Conservation (phyloP, 345 rosid genomes). For the Erodium maritimum region DNA sequence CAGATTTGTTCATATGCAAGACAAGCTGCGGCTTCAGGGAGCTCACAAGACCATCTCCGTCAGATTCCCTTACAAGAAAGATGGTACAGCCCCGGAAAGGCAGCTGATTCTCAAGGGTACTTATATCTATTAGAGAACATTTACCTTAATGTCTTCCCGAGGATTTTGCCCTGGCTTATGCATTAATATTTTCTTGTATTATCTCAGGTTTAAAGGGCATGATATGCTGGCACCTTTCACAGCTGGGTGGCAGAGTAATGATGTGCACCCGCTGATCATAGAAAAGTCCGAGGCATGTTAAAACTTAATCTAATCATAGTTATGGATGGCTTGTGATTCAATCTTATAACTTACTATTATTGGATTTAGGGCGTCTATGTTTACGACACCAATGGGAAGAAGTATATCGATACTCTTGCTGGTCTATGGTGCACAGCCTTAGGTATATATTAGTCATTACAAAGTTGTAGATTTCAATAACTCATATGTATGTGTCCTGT, state of each 20-base stretch:
- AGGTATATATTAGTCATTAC: slow-evolving; percentile 27
- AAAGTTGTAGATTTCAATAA: background rate
- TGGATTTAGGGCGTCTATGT: slow-evolving; percentile 68
- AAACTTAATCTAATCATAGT: background rate
- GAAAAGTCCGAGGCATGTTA: slow-evolving; percentile 64
- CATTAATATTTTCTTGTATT: background rate
- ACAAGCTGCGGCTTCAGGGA: slow-evolving; percentile 25
- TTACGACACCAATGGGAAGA: slow-evolving; percentile 61
- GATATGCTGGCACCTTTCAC: slow-evolving; percentile 98
- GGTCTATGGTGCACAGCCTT: slow-evolving; percentile 97
- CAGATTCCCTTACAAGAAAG: slow-evolving; percentile 25
- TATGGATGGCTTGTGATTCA: background rate
- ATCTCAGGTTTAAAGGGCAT: slow-evolving; percentile 71
- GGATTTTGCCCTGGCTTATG: background rate
- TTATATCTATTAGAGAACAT: background rate
- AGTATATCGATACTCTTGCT: slow-evolving; percentile 92
- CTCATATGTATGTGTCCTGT: background rate
- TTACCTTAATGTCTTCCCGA: background rate
- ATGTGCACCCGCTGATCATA: slow-evolving; percentile 68
- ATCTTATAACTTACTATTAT: slow-evolving; percentile 1
- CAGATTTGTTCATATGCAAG: slow-evolving; percentile 40
- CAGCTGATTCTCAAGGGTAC: slow-evolving; percentile 26
- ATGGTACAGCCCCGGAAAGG: slow-evolving; percentile 41
- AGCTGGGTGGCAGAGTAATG: slow-evolving; percentile 86
- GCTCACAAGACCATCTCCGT: slow-evolving; percentile 17